phyloP scores from a whole-genome alignment of 202 grass and related monocot species.

The Setaria italica region DNA sequence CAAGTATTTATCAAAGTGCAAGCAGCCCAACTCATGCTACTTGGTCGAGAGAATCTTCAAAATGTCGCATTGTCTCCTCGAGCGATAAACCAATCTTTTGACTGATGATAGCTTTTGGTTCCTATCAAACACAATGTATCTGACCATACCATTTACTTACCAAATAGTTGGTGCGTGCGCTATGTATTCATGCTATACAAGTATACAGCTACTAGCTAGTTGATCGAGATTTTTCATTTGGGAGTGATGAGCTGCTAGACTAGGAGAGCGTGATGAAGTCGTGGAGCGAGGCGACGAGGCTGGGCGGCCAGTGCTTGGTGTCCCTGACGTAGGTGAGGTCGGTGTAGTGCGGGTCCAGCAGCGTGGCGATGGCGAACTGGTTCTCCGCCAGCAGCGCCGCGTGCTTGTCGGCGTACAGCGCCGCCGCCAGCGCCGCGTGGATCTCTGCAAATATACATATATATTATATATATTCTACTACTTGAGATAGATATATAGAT shows the following conservation, averaged over 20 bases:
- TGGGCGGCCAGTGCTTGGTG: conserved; percentile 98
- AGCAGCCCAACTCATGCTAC: too few species aligned
- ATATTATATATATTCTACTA: too few species aligned
- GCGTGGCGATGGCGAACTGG: conserved; percentile 96
- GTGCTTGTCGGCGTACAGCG: conserved; percentile 90
- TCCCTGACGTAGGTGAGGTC: conserved; percentile 90
- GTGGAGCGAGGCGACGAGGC: conserved; percentile 72
- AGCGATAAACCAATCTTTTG: too few species aligned
- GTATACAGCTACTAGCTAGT: neutral
- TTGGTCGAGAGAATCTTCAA: too few species aligned
- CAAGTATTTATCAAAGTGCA: too few species aligned
- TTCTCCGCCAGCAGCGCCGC: conserved; percentile 89
- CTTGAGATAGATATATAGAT: too few species aligned
- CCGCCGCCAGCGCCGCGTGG: conserved; percentile 92
- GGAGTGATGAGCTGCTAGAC: neutral
- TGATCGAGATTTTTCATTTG: neutral
- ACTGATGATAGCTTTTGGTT: too few species aligned
- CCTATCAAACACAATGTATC: too few species aligned
- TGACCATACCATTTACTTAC: too few species aligned
- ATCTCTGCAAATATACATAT: conserved; percentile 54
- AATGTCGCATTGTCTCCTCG: too few species aligned
- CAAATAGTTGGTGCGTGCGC: too few species aligned
- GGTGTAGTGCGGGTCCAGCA: conserved; percentile 92
- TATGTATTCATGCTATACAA: neutral
- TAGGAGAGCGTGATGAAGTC: conserved; percentile 89